Base-by-base conservation (phyloP, 169 alveolate species). In the Plasmodium knowlesi region DNA sequence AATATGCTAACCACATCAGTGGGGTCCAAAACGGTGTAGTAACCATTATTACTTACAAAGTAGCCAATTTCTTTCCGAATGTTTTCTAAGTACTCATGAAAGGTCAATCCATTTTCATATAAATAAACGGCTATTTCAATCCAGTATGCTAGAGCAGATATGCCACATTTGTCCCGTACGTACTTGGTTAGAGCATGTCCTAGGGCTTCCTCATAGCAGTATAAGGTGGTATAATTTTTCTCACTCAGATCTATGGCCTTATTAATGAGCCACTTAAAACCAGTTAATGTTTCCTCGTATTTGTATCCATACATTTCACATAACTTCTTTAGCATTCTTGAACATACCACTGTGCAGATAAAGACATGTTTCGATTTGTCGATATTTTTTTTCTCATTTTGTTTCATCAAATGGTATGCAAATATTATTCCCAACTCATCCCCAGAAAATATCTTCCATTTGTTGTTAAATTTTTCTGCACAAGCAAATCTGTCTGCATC, bases 401-500 rank as follows among this genome's bases (percentile, higher is more conserved):
- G 83, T 71, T 84, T 83, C 82, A 91, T 46, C 43, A 92, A 39
- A 80, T 70, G 95, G 28, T 96, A 85, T 1, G 95, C 96, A 32
- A 96, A 84, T 41, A 96, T 92, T 10, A 96, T 82, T 80, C 97
- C 98, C 54, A 96, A 85, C 73, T 96, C 97, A 74, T 95, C 97
- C 16, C 97, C 96, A 14, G 96, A 80, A 73, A 91, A 95, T 54
- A 95, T 92, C 28, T 92, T 82, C 97, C 97, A 96, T 54, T 91
- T 83, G 72, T 92, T 97, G 92, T 95, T 76, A 92, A 14, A 92
- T 71, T 95, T 88, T 85, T 97, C 98, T 32, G 98, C 98, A 30
- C 96, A 85, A 5, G 97, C 97, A 37, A 97, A 94, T 67, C 98
- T 92, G 74, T 97, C 98, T 25, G 98, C 98, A 82, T 97, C 98